Base-by-base conservation (phyloP, 2,329 filamentous ascomycete species). In the Aspergillus flavus region DNA sequence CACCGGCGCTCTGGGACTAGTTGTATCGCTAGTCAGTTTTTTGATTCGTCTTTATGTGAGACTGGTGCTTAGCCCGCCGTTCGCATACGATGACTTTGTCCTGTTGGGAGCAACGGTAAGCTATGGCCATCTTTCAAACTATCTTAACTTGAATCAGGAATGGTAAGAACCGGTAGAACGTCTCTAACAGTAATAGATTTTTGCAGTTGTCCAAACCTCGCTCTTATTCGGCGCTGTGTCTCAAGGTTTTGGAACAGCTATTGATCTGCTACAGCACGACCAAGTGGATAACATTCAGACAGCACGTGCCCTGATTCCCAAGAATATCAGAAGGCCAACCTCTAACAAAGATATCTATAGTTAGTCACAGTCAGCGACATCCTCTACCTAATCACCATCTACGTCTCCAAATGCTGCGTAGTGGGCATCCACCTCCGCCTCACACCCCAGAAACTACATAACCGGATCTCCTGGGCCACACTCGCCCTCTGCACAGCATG, bases 391-490 rank as follows among this genome's bases (percentile, higher is more conserved):
- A 46, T 80, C 36, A 74, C 77, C 1, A 65, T 83, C 23, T 81
- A 79, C 64, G 71, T 82, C 41, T 73, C 69, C 21, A 75, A 75
- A 67, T 73, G 71, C 59, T 73, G 73, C 19, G 80, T 82, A 43
- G 73, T 78, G 6, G 74, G 79, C 19, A 77, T 84, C 12, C 79
- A 82, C 59, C 71, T 81, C 23, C 80, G 81, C 6, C 72, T 84
- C 19, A 81, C 81, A 3, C 80, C 80, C 7, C 75, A 80, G 32
- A 77, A 76, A 57, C 67, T 66, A 6, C 82, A 84, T 67, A 74
- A 75, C 12, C 58, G 72, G 16, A 71, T 74, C 3, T 75, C 79
- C 5, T 76, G 74, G 65, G 67, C 66, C 1, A 76, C 78, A 11
- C 68, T 83, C 2, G 73, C 60, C 4, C 64, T 73, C 0, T 78